phyloP scores from a whole-genome alignment of 345 rosid species.

The Citrus mangshanensis region DNA sequence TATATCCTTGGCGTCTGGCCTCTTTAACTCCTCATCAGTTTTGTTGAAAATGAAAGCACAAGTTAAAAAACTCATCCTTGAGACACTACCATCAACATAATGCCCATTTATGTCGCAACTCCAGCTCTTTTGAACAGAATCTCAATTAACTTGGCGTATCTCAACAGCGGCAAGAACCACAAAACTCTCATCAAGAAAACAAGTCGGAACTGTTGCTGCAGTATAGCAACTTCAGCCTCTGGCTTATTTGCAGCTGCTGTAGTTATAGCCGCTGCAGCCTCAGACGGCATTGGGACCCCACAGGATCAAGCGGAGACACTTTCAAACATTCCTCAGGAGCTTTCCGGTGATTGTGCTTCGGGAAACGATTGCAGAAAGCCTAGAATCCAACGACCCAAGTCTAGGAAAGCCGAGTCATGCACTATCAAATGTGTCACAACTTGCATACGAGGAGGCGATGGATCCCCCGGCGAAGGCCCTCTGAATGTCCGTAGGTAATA shows the following conservation, averaged over 20 bases:
- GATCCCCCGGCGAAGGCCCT: slow-evolving; percentile 87
- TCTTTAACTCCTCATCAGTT: background rate
- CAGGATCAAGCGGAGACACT: slow-evolving; percentile 53
- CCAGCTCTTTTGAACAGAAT: background rate
- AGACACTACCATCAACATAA: background rate
- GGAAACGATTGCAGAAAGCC: slow-evolving; percentile 67
- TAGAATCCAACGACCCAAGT: slow-evolving; percentile 79
- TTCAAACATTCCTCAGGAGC: slow-evolving; percentile 68
- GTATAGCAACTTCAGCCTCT: slow-evolving; percentile 19
- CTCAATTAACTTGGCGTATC: background rate
- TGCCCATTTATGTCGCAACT: slow-evolving; percentile 21
- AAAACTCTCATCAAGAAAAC: background rate
- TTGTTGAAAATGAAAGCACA: slow-evolving; percentile 9
- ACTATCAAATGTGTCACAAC: slow-evolving; percentile 76
- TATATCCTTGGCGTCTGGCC: background rate
- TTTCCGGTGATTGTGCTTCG: slow-evolving; percentile 55
- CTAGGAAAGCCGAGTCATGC: slow-evolving; percentile 82
- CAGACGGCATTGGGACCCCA: background rate
- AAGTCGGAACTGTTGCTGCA: background rate
- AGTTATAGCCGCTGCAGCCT: slow-evolving; percentile 27
- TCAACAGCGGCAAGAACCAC: background rate
- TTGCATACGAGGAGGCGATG: slow-evolving; percentile 78
- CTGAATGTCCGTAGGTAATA: slow-evolving; percentile 64
- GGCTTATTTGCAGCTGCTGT: slow-evolving; percentile 40
- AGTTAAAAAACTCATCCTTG: background rate